Evolutionary conservation across 2,329 filamentous ascomycete genomes (phyloP).

Genomic region (Gnomoniopsis sp.): DNA sequence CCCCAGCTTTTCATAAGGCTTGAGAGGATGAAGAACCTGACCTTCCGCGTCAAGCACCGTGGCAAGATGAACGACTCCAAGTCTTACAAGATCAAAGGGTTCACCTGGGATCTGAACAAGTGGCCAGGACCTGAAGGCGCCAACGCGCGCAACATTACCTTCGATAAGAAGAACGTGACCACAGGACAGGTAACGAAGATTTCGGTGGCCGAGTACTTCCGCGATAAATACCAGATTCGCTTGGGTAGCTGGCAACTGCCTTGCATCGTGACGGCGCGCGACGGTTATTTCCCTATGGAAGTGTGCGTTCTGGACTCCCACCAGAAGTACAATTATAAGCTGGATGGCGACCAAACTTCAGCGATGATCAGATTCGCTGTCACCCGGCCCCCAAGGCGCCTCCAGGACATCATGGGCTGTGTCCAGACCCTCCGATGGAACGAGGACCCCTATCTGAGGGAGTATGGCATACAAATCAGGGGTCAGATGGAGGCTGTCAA

Average conservation of each 20-base stretch:
- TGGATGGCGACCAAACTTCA: conserved; percentile 63
- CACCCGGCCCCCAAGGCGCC: conserved; percentile 68
- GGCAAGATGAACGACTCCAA: conserved; percentile 43
- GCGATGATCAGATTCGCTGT: conserved; percentile 94
- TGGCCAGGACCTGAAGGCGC: conserved; percentile 46
- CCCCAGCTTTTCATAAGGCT: conserved; percentile 55
- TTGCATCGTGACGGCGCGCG: conserved; percentile 48
- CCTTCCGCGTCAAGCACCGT: conserved; percentile 54
- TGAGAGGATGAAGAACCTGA: conserved; percentile 50
- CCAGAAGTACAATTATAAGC: conserved; percentile 62
- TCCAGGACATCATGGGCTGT: conserved; percentile 63
- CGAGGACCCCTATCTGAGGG: conserved; percentile 64
- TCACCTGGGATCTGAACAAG: conserved; percentile 41
- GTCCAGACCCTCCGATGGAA: conserved; percentile 65
- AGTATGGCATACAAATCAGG: conserved; percentile 73
- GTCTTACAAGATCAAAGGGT: conserved; percentile 48
- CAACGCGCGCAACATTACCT: conserved; percentile 49
- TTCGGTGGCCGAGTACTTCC: conserved; percentile 53
- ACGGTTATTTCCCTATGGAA: conserved; percentile 60
- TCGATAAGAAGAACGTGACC: conserved; percentile 44
- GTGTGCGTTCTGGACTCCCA: conserved; percentile 48
- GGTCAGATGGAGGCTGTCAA: conserved; percentile 61
- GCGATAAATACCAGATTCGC: conserved; percentile 48
- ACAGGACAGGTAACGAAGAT: conserved; percentile 39
- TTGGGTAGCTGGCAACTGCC: conserved; percentile 49